Evolutionary conservation across 495 filamentous ascomycete species (phyloP).

Genomic region (Beverwykella pulmonaria): DNA sequence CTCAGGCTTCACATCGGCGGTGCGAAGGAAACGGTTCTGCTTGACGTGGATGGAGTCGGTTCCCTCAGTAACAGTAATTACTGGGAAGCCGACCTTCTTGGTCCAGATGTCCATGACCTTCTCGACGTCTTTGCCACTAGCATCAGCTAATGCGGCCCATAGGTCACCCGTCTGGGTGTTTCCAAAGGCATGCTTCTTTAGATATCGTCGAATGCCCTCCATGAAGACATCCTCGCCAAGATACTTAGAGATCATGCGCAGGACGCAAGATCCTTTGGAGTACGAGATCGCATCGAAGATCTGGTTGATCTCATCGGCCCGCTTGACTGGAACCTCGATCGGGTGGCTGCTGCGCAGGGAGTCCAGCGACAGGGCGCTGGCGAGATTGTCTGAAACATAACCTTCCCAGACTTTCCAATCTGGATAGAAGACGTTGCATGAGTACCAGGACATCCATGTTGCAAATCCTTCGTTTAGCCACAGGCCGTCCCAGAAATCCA

Average conservation of each 20-base stretch:
- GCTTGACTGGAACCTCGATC: conserved; percentile 95
- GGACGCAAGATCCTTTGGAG: conserved; percentile 91
- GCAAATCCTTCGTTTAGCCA: conserved; percentile 99
- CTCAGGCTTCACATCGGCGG: conserved; percentile 76
- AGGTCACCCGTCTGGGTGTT: conserved; percentile 85
- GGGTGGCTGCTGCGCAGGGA: conserved; percentile 93
- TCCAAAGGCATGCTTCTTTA: conserved; percentile 92
- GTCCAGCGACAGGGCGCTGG: conserved; percentile 83
- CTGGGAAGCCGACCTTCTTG: conserved; percentile 75
- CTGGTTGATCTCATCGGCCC: conserved; percentile 93
- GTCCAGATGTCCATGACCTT: conserved; percentile 80
- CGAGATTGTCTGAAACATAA: conserved; percentile 88
- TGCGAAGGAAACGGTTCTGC: conserved; percentile 76
- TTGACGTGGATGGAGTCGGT: conserved; percentile 65
- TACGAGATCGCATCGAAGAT: conserved; percentile 99
- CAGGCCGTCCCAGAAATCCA: conserved; percentile 99
- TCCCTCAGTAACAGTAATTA: conserved; percentile 67
- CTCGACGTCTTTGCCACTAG: conserved; percentile 86
- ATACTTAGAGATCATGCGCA: conserved; percentile 97
- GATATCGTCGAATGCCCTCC: conserved; percentile 86
- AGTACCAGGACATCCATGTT: conserved; percentile 79
- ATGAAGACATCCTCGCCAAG: conserved; percentile 92
- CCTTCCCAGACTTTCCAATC: conserved; percentile 99
- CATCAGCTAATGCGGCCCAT: conserved; percentile 86
- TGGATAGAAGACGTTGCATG: conserved; percentile 84